Evolutionary conservation across 2,329 filamentous ascomycete species (phyloP), one percentile per base, ranked within the genome.

Genomic region (Xylariales sp.): DNA sequence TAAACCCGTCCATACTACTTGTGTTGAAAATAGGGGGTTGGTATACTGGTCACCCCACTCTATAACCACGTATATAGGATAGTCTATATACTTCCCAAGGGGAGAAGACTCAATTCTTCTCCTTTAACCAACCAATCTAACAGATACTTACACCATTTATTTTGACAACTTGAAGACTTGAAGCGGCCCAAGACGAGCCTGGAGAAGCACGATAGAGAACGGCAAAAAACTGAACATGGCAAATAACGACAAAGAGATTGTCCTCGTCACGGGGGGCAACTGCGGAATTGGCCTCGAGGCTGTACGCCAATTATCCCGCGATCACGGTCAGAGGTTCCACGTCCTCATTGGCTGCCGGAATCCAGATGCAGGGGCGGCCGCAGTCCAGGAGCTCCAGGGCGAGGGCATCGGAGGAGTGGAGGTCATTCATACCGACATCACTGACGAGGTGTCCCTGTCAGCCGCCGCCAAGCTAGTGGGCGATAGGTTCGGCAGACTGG

Each of bases 241-340:
- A 27, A 27, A 27, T 27, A 8, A 8, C 8, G 24, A 27, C 38
- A 40, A 40, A 20, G 27, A 40, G 21, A 15, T 40, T 10, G 38
- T 31, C n/a, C 20, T 40, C 8, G 31, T 40, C 28, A 40, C 38
- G 8, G 38, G 38, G 15, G 38, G 38, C 5, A 40, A 40, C 28
- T 22, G 27, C 5, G 38, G 38, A 5, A 15, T 40, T 14, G 38
- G 38, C 8, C 28, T 40, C 12, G 28, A 40, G 16, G 28, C 20
- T 5, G 38, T 19, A 6, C 11, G 28, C 8, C 31, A 40, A 20
- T 27, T 40, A 12, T 14, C 31, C 3, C 28, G 28, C 14, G 37
- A 40, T 15, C 12, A 40, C 10, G 27, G 27, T 14, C 18, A 31
- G 7, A 28, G n/a, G 14, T 2, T 40, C 12, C 28, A 40, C 20